Base-by-base conservation (phyloP, 2,329 filamentous ascomycete species). In the Alternaria sp. region DNA sequence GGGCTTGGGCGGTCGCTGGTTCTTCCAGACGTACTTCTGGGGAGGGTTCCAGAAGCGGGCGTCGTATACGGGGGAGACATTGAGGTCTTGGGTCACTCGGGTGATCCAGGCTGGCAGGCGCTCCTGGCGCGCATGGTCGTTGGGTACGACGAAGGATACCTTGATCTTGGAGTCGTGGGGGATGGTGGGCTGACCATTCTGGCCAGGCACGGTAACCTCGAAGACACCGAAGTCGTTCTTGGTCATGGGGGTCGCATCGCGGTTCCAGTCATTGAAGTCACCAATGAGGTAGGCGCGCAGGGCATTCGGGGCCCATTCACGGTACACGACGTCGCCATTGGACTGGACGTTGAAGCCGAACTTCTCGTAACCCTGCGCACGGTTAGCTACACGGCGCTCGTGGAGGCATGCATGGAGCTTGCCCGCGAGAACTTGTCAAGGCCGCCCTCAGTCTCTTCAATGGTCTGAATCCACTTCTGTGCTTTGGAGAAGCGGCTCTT, bases 41-140 rank as follows among this genome's bases (percentile, higher is more conserved):
- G 93, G 93, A 34, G 95, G 95, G 76, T 98, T 97, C 95, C 95
- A 99, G 82, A 99, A 97, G 53, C 93, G 88, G 24, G 92, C 94
- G 78, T 99, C 95, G 79, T 98, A 99, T 26, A 92, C 90, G 7
- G 94, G 93, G 9, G 94, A 98, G 24, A 98, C 89, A 11, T 83
- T 86, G 46, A 98, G 85, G 67, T 99, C 94, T 80, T 99, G 95
- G 0, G 94, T 97, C 53, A 97, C 95, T 73, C 96, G 93, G 77
- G 90, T 97, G 83, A 98, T 98, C 95, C 95, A 99, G 28, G 93
- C 92, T 26, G 95, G 95, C 53, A 99, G 83, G 68, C 94, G 89
- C 81, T 98, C 94, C 69, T 94, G 88, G 68, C 90, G 87, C 28
- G 79, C 80, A 75, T 95, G 90, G 61, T 93, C 92, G 38, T 84